Percentiles rank a stretch among this genome's conserved stretches.
Conservation (phyloP, 2,329 filamentous ascomycete species). For the Beauveria brongniartii region DNA sequence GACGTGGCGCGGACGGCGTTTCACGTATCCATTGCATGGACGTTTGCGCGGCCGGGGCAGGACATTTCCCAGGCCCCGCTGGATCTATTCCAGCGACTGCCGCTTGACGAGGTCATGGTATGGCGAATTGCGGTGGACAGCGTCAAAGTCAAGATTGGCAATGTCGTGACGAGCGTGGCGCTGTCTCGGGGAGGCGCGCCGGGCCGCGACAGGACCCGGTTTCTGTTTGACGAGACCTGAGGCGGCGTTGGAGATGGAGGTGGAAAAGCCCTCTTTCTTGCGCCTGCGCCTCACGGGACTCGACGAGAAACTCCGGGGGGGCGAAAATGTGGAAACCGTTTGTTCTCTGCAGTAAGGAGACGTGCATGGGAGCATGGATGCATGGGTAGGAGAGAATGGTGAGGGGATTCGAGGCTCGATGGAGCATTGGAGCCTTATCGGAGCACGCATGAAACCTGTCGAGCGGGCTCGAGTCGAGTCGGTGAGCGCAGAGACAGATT, state of each 20-base stretch:
- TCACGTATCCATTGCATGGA: conserved; percentile 89
- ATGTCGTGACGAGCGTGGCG: conserved; percentile 48
- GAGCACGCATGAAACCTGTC: neutral
- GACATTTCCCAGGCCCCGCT: conserved; percentile 25
- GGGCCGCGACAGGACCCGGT: conserved; percentile 9
- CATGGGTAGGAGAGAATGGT: neutral
- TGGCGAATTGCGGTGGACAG: conserved; percentile 48
- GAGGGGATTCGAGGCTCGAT: neutral
- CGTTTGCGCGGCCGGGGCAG: conserved; percentile 44
- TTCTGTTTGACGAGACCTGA: conserved; percentile 12
- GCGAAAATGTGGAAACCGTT: neutral
- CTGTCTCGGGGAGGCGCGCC: conserved; percentile 19
- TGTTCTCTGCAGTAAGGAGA: neutral
- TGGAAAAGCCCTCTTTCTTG: neutral
- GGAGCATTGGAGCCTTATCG: neutral
- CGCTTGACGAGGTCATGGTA: conserved; percentile 24
- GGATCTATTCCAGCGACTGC: conserved; percentile 17
- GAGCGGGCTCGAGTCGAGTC: neutral
- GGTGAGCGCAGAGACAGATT: neutral
- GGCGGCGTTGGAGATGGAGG: neutral
- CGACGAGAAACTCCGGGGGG: neutral
- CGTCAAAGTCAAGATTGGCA: conserved; percentile 70
- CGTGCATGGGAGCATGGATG: neutral
- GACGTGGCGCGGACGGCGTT: conserved; percentile 43
- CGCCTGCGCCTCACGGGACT: neutral